Percentiles rank a stretch among this genome's conserved stretches.
phyloP scores from a whole-genome alignment of 1,284 basidiomycete species.

The Vanrija sp. region DNA sequence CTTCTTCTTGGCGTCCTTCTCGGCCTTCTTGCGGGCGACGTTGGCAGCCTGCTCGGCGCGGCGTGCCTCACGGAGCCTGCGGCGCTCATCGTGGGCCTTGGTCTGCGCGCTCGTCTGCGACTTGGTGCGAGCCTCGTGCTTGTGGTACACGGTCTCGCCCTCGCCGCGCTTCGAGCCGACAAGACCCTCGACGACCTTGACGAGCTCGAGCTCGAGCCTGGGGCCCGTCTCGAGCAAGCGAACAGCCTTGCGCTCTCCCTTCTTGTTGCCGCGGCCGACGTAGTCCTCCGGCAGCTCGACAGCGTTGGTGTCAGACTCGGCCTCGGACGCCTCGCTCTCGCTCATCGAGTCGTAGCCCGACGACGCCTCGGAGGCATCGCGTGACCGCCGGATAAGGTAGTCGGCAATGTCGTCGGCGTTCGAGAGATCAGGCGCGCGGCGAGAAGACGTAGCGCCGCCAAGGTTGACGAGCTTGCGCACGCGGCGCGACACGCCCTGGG shows the following conservation, averaged over 20 bases:
- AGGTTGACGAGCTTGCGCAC: slow-evolving; percentile 75
- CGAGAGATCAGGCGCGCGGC: slow-evolving; percentile 65
- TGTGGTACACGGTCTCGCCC: slow-evolving; percentile 84
- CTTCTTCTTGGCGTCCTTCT: slow-evolving; percentile 34
- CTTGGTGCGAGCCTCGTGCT: slow-evolving; percentile 73
- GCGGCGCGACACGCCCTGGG: slow-evolving; percentile 86
- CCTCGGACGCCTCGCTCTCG: slow-evolving; percentile 60
- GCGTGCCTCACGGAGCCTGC: slow-evolving; percentile 67
- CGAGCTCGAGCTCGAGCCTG: slow-evolving; percentile 82
- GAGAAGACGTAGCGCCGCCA: slow-evolving; percentile 47
- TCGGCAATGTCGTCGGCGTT: slow-evolving; percentile 92
- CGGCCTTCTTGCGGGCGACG: slow-evolving; percentile 70
- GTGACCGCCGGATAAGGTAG: slow-evolving; percentile 69
- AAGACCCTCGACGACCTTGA: slow-evolving; percentile 93
- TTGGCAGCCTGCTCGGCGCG: slow-evolving; percentile 83
- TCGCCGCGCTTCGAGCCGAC: slow-evolving; percentile 64
- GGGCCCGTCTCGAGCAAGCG: slow-evolving; percentile 91
- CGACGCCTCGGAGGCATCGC: slow-evolving; percentile 52
- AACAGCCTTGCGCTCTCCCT: slow-evolving; percentile 85
- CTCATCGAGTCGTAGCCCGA: slow-evolving; percentile 68
- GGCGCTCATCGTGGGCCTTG: slow-evolving; percentile 68
- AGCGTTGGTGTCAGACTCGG: slow-evolving; percentile 65
- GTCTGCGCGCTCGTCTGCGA: slow-evolving; percentile 64
- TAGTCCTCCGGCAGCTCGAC: slow-evolving; percentile 87
- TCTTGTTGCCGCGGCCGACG: slow-evolving; percentile 88